Evolutionary conservation across 1,284 basidiomycete species (phyloP), one percentile per base, ranked within the genome.

Genomic region (Sanguinoderma infundibulare): DNA sequence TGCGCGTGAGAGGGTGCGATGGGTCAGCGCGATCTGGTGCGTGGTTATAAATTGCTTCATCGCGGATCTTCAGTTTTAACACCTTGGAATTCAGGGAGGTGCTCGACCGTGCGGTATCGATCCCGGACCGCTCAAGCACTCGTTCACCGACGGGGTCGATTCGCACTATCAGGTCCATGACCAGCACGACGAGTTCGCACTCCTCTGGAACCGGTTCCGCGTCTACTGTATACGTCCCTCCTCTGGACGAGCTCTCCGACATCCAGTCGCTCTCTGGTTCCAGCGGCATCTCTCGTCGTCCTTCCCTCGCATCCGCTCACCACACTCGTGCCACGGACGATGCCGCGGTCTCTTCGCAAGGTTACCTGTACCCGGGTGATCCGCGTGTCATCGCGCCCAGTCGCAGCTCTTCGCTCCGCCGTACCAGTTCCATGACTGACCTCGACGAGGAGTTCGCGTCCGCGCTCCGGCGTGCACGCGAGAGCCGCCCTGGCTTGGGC

Each of bases 11-110:
- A 81, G 94, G 64, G 90, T 94, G 52, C 85, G 90, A 74, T 96
- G 95, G 94, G 91, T 95, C 24, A 91, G 89, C 68, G 85, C 92
- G 2, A 85, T 96, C 55, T 95, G 92, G 94, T 94, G 69, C 53
- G 87, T 77, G n/a, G n/a, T 0, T 77, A 26, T 40, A 22, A 14
- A 22, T 24, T 35, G 22, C n/a, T 7, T 30, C 42, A 65, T 59
- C 61, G 50, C 61, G 17, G 5, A 49, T 9, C 40, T n/a, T 0
- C 6, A 26, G 32, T 42, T 40, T 10, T 50, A 57, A 53, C 24
- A 54, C 52, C 17, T 49, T 60, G 47, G 46, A 53, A 7, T 26
- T 6, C 66, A 94, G 91, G 91, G 91, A 92, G 65, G 86, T 87
- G 1, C 72, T 85, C 30, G 81, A 84, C 64, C 79, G 78, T 26